These are phyloP conservation scores for Cyclotella kingstonii DNA, from an alignment of 108 stramenopile genomes.

Conservation along the genomic window DNA sequence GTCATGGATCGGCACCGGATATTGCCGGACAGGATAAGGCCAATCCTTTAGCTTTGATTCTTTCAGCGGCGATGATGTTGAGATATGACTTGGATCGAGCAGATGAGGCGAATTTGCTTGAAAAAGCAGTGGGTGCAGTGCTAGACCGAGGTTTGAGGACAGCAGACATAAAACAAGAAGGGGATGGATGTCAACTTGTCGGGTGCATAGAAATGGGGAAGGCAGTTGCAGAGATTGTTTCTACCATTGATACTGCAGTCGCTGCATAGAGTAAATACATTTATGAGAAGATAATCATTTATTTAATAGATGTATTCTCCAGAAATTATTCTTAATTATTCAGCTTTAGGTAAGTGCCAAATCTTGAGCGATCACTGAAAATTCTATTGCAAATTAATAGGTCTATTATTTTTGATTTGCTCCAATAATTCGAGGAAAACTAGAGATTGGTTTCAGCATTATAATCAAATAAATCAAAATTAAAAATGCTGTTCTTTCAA, in stretches of 20 bases:
- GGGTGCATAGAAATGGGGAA: constrained; percentile 90
- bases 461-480: too few relatives aligned
- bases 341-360: too few relatives aligned
- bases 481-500: too few relatives aligned
- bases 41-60: constrained; percentile 97
- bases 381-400: too few relatives aligned
- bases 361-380: too few relatives aligned
- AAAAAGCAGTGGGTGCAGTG: constrained; percentile 87
- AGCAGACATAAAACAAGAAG: constrained; percentile 91
- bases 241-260: constrained; percentile 43
- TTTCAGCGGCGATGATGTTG: constrained; percentile 98
- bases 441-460: too few relatives aligned
- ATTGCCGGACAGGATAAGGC: constrained; percentile 97
- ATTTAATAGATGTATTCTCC: too few relatives aligned
- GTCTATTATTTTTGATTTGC: too few relatives aligned
- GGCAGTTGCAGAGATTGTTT: constrained; percentile 68
- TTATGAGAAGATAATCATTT: too few relatives aligned
- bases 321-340: too few relatives aligned
- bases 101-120: constrained; percentile 83
- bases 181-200: constrained; percentile 81
- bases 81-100: constrained; percentile 92
- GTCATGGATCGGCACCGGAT: constrained; percentile 97
- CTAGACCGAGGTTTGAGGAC: constrained; percentile 90
- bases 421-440: too few relatives aligned
- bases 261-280: constrained; percentile 28